phyloP scores from a whole-genome alignment of 805 yeast species.

The Suhomyces faveliae region DNA sequence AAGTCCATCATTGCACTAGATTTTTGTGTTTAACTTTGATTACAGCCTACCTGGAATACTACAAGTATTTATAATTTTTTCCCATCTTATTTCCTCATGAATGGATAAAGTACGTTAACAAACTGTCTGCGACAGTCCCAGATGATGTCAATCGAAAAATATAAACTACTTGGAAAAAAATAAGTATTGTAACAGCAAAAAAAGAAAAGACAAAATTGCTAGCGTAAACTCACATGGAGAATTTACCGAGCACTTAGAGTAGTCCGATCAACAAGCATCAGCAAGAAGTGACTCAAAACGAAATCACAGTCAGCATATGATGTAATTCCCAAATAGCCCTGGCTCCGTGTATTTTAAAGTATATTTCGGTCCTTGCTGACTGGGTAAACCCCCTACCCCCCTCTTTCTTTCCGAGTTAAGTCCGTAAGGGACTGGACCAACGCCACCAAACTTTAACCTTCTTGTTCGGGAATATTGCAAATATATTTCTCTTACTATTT shows the following conservation, averaged over 20 bases:
- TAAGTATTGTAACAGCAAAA: background rate
- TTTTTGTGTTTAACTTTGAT: background rate
- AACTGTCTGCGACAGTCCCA: background rate
- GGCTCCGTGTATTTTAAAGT: background rate
- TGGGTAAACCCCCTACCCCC: background rate
- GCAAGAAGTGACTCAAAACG: background rate
- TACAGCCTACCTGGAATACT: background rate
- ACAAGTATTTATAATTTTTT: background rate
- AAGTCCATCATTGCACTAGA: constrained; percentile 2
- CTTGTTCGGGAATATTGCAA: background rate
- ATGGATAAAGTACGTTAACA: background rate
- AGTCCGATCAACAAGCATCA: background rate
- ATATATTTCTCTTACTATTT: background rate
- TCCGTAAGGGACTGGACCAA: background rate
- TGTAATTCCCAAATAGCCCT: background rate
- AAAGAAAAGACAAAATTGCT: background rate
- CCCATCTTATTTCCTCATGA: background rate
- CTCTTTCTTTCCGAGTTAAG: background rate
- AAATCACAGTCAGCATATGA: background rate
- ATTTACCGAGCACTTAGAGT: background rate
- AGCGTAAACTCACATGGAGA: background rate
- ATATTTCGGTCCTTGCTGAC: too few relatives aligned
- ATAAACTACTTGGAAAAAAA: background rate
- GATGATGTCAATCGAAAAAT: background rate
- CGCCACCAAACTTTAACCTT: background rate